These are phyloP conservation scores for Penicillium hordei DNA, from an alignment of 2,329 filamentous ascomycete species.

Conservation along the genomic window DNA sequence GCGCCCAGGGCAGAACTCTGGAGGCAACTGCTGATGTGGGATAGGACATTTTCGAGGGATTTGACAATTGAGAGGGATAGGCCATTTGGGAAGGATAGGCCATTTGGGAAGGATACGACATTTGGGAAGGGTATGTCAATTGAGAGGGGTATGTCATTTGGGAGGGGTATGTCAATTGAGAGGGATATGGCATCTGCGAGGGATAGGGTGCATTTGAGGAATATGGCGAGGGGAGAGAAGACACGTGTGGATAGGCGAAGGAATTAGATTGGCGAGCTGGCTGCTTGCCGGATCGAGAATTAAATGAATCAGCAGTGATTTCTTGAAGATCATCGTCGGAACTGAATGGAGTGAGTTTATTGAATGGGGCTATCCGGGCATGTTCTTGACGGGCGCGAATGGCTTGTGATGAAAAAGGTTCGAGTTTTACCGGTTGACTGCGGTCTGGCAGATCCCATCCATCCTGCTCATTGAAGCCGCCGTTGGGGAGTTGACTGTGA, in stretches of 20 bases:
- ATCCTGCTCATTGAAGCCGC: background rate
- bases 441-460: slow-evolving; percentile 15
- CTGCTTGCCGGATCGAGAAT: slow-evolving; percentile 6
- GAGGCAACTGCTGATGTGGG: background rate
- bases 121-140: background rate
- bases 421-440: slow-evolving; percentile 4
- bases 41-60: background rate
- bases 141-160: background rate
- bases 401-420: background rate
- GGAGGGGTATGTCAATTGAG: background rate
- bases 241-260: background rate
- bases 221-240: background rate
- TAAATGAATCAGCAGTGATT: slow-evolving; percentile 12
- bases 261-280: background rate
- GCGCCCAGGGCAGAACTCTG: slow-evolving; percentile 3
- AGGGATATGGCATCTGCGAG: background rate
- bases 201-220: background rate
- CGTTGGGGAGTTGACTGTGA: background rate
- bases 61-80: background rate
- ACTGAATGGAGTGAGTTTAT: background rate
- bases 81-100: background rate
- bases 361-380: background rate
- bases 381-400: background rate
- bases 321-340: slow-evolving; percentile 35
- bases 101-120: background rate